Evolutionary conservation across 2,329 filamentous ascomycete species (phyloP), one percentile per base, ranked within the genome.

Genomic region (Clonostachys rhizophaga): DNA sequence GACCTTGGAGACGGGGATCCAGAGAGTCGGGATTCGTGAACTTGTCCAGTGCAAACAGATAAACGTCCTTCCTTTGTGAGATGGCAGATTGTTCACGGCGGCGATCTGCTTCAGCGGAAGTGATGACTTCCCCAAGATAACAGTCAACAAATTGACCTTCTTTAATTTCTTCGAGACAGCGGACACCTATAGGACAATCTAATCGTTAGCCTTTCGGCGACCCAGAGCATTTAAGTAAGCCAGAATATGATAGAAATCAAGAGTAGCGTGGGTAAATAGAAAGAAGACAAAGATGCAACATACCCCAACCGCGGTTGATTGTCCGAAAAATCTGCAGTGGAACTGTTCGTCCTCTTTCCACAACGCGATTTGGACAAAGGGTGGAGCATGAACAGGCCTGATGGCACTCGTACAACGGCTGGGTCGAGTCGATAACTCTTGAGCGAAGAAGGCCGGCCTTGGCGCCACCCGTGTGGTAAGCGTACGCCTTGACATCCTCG

Each of bases 31-130:
- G 67, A 47, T 86, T 77, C 1, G 73, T 79, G 59, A 91, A 92
- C 60, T 94, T 94, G 70, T 95, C 89, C 2, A 95, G 79, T 2
- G 78, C 82, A 62, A 92, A 94, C 2, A 94, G 75, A 55, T 94
- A 94, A 0, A 87, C 82, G 18, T 87, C 83, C 55, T 91, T 91
- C n/a, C 75, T 74, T 49, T 79, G 72, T 0, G 76, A 76, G 4
- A 78, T 65, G 33, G 72, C 69, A 3, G 81, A 77, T 1, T 70
- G 66, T 2, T 70, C 68, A 7, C 88, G 84, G 4, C 89, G 82
- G 2, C 71, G 69, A 14, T 83, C 75, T 0, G 89, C 87, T 65
- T 91, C 83, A 3, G 63, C 55, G 0, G 75, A 70, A 2, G 81
- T 84, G 55, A 88, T 83, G 48, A 87, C 71, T 60, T 87, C 83